These are phyloP conservation scores for Picochlorum sp. DNA, from an alignment of 139 green algal genomes.

Conservation along the genomic window DNA sequence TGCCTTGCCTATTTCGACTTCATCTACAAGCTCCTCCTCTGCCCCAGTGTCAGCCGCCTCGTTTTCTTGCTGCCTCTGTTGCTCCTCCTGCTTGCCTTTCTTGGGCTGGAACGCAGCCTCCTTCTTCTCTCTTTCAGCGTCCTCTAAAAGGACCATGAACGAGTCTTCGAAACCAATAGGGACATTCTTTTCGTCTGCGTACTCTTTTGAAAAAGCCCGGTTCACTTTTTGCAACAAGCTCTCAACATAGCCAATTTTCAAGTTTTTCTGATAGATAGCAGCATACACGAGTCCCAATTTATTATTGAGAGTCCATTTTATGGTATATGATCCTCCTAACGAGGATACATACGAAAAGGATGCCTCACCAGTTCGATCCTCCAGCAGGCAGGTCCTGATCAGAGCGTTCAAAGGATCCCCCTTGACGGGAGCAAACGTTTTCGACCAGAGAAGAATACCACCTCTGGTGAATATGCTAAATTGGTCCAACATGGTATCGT, in stretches of 20 bases:
- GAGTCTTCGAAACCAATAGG: too few species aligned
- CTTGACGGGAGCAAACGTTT: constrained; percentile 58
- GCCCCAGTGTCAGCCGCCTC: too few species aligned
- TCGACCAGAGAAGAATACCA: constrained; percentile 74
- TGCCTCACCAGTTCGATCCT: constrained; percentile 77
- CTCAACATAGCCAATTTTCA: constrained; percentile 86
- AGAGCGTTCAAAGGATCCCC: constrained; percentile 67
- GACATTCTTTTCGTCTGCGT: too few species aligned
- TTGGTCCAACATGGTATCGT: constrained; percentile 74
- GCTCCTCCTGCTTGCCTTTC: too few species aligned
- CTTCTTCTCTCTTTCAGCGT: too few species aligned
- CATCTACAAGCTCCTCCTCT: not conserved
- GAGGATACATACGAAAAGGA: constrained; percentile 69
- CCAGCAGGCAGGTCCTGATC: constrained; percentile 76
- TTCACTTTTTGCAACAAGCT: constrained; percentile 63
- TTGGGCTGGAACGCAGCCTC: too few species aligned
- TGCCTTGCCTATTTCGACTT: not conserved
- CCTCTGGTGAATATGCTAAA: constrained; percentile 81
- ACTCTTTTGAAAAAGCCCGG: constrained; percentile 32
- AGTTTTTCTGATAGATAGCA: constrained; percentile 85
- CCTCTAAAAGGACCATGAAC: too few species aligned
- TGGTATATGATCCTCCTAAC: constrained; percentile 54
- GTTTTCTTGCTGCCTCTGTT: too few species aligned
- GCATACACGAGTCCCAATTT: constrained; percentile 93
- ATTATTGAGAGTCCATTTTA: constrained; percentile 97